Base-by-base conservation (phyloP, 129 eudicot genomes). In the Saposhnikovia divaricata region DNA sequence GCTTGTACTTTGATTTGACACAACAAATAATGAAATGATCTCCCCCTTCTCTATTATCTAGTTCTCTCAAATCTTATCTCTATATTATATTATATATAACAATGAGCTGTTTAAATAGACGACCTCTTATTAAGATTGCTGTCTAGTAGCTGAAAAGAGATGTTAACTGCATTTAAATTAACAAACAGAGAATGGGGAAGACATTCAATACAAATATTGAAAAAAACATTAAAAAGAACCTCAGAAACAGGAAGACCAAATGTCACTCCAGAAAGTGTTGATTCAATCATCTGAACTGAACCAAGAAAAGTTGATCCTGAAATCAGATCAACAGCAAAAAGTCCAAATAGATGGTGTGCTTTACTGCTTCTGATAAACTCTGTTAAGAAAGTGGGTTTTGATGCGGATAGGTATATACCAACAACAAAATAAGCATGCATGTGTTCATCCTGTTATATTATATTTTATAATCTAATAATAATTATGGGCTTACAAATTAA, bases 371-470 rank as follows among this genome's bases (percentile, higher is more conserved):
- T 39, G 43, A 63, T 53, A 5, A 47, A 42, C 53, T 25, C 65
- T 53, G 44, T 44, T 38, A 39, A 77, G 42, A 28, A 79, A 72
- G 39, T 80, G 39, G 77, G 46, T 55, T 66, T 78, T 34, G 82
- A 39, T 59, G 59, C 23, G 34, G 72, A 65, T 69, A 31, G 72
- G 16, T 11, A 76, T 83, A 83, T 91, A 94, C 98, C 98, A 81
- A 94, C 97, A 81, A 97, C 96, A 87, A 94, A 94, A 83, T 91
- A 94, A 57, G 98, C 93, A 92, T 91, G 98, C 75, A 94, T 91
- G 85, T 94, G 98, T 50, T 91, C 91, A 81, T 94, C 98, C 74
- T n/a, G n/a, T n/a, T n/a, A n/a, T n/a, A n/a, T n/a, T n/a, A n/a
- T n/a, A n/a, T n/a, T n/a, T n/a, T n/a, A n/a, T n/a, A n/a, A n/a